phyloP scores from a whole-genome alignment of 148 eudicot species.

The Hydrangea macrophylla region DNA sequence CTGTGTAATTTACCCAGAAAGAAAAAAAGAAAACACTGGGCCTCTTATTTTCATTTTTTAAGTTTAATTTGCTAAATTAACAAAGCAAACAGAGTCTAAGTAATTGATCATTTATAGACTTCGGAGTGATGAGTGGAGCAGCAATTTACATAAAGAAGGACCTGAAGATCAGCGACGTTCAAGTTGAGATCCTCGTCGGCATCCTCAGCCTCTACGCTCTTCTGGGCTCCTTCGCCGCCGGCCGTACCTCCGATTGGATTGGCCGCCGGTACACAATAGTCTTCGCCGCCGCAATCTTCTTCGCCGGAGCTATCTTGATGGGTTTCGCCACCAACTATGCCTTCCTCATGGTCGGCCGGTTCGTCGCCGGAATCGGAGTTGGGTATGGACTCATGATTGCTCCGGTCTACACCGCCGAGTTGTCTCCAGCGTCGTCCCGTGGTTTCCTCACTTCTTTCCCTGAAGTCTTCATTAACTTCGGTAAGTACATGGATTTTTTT shows the following conservation, averaged over 20 bases:
- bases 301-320: conserved; percentile 41
- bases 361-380: conserved; percentile 48
- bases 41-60: no score
- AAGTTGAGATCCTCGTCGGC: conserved; percentile 38
- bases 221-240: conserved; percentile 44
- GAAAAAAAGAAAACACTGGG: no score
- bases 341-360: conserved; percentile 49
- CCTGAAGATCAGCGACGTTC: conserved; percentile 23
- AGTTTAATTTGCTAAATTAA: no score
- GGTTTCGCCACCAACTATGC: conserved; percentile 47
- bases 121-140: conserved; percentile 51
- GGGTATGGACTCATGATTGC: conserved; percentile 52
- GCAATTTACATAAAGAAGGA: conserved; percentile 29
- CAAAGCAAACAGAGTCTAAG: no score
- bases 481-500: no score
- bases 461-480: conserved; percentile 38
- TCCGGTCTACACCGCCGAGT: conserved; percentile 39
- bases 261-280: conserved; percentile 48
- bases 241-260: conserved; percentile 48
- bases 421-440: conserved; percentile 33
- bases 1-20: no score
- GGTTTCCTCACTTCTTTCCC: conserved; percentile 43
- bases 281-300: conserved; percentile 38
- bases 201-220: conserved; percentile 40
- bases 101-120: conserved; percentile 15